These are phyloP conservation scores for Strobilomyces confusus DNA, from an alignment of 768 basidiomycete genomes.

Conservation along the genomic window DNA sequence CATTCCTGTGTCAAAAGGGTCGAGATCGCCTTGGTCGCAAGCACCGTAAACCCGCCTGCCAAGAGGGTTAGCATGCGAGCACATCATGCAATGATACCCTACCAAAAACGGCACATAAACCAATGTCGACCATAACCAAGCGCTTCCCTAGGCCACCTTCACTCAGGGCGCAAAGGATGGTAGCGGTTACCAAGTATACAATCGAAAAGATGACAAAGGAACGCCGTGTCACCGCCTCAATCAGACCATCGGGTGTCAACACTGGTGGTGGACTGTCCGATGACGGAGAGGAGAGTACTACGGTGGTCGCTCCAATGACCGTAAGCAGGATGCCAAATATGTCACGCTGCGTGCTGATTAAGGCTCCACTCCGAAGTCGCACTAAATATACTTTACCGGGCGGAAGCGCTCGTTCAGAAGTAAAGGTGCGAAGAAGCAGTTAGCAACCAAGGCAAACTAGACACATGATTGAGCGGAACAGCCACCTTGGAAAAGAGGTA, in stretches of 20 bases:
- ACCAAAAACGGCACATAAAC: slow-evolving; percentile 85
- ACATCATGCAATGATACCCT: slow-evolving; percentile 8
- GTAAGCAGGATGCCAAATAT: slow-evolving; percentile 76
- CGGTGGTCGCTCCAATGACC: slow-evolving; percentile 84
- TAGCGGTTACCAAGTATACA: slow-evolving; percentile 53
- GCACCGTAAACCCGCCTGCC: slow-evolving; percentile 87
- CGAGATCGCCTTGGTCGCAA: slow-evolving; percentile 90
- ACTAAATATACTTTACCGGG: slow-evolving; percentile 42
- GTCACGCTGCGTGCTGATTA: slow-evolving; percentile 52
- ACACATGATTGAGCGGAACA: neutral
- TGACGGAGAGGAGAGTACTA: slow-evolving; percentile 78
- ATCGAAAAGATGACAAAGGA: slow-evolving; percentile 75
- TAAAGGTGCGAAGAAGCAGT: slow-evolving; percentile 89
- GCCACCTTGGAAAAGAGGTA: neutral
- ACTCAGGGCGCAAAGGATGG: slow-evolving; percentile 63
- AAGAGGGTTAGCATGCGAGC: neutral
- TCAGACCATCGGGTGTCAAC: slow-evolving; percentile 64
- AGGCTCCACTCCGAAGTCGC: slow-evolving; percentile 1
- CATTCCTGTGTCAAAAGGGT: slow-evolving; percentile 78
- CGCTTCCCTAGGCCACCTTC: slow-evolving; percentile 56
- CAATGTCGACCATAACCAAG: slow-evolving; percentile 82
- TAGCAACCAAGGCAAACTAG: slow-evolving; percentile 89
- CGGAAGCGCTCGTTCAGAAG: slow-evolving; percentile 82
- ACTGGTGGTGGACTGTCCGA: slow-evolving; percentile 52
- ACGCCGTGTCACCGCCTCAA: slow-evolving; percentile 64